A percentile compares a stretch with the other conserved stretches of the same genome.
Evolutionary conservation across 805 yeast genomes (phyloP).

Genomic region (Barnettozyma wickerhamii): DNA sequence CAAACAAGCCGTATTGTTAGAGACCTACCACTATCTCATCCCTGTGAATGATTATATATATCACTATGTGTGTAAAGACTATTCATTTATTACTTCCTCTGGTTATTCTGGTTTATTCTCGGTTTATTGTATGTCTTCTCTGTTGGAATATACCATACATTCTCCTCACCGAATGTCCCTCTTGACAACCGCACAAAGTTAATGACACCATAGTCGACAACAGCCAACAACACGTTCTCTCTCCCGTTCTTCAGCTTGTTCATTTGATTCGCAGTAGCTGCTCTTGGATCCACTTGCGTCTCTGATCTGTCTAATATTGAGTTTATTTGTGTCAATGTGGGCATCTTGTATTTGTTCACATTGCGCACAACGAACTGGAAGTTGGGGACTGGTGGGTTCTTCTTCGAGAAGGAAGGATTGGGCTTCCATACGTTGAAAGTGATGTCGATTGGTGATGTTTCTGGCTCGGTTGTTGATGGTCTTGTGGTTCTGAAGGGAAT

Average conservation of each 20-base stretch:
- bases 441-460: slow-evolving; percentile 14
- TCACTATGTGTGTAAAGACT: too few species aligned
- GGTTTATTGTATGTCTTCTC: not conserved
- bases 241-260: slow-evolving; percentile 48
- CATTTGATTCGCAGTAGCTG: slow-evolving; percentile 26
- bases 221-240: slow-evolving; percentile 51
- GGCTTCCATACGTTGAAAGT: slow-evolving; percentile 86
- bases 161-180: slow-evolving; percentile 9
- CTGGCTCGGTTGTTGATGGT: slow-evolving; percentile 1
- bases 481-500: slow-evolving; percentile 18
- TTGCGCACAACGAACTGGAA: slow-evolving; percentile 63
- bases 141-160: slow-evolving; percentile 12
- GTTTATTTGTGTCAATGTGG: slow-evolving; percentile 40
- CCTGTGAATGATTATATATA: too few species aligned
- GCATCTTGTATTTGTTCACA: slow-evolving; percentile 40
- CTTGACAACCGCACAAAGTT: slow-evolving; percentile 34
- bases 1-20: slow-evolving; percentile 15
- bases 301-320: slow-evolving; percentile 24
- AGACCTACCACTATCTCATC: too few species aligned
- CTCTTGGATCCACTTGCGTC: slow-evolving; percentile 26
- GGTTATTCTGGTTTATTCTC: not conserved
- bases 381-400: slow-evolving; percentile 67
- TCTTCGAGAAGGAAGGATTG: slow-evolving; percentile 61
- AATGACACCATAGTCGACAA: slow-evolving; percentile 71
- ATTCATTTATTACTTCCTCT: not conserved